Evolutionary conservation across 208 protist genomes (phyloP), one percentile per base, ranked within the genome.

Genomic region (Zelonia costaricensis): DNA sequence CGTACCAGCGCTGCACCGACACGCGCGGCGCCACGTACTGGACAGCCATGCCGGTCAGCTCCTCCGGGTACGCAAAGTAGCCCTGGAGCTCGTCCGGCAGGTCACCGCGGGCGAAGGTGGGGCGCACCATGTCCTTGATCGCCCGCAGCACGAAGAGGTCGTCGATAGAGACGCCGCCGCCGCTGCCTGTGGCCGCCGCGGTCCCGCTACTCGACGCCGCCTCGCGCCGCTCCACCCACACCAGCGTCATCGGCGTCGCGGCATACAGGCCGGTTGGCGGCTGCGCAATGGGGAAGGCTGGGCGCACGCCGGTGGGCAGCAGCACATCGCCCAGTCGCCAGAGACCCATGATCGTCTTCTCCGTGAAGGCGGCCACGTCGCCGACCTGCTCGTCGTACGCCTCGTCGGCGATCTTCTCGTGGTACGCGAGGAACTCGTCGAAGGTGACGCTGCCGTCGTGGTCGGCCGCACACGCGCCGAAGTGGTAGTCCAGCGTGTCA

Each of bases 291-390:
- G 80, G 69, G 44, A 88, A 74, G 23, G 44, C 58, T 5, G 89
- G 89, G 1, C 86, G 84, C 53, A 95, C 81, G 4, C 79, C 69
- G 0, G 89, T 92, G 2, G 89, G 89, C 60, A 82, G 53, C 28
- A 95, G 76, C 30, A 93, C n/a, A 15, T 90, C 70, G 7, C 82
- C 84, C 13, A 95, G 62, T 30, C 84, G 74, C 86, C 89, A 95
- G 36, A 95, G 39, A 0, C 62, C 71, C 62, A 68, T 76, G 52
- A 95, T 92, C 2, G 74, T 84, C 12, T 75, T 48, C n/a, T 79
- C 72, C 25, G 91, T 75, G 40, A 92, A 91, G 22, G 45, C 61
- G 4, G 80, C 46, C 28, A 76, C 54, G 58, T 93, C 83, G n/a
- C 35, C 55, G 2, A 86, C 77, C 0, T 77, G 52, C 65, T 84